These are phyloP conservation scores for Adiantum capillusveneris DNA, from an alignment of 75 land plant species.

Conservation along the genomic window DNA sequence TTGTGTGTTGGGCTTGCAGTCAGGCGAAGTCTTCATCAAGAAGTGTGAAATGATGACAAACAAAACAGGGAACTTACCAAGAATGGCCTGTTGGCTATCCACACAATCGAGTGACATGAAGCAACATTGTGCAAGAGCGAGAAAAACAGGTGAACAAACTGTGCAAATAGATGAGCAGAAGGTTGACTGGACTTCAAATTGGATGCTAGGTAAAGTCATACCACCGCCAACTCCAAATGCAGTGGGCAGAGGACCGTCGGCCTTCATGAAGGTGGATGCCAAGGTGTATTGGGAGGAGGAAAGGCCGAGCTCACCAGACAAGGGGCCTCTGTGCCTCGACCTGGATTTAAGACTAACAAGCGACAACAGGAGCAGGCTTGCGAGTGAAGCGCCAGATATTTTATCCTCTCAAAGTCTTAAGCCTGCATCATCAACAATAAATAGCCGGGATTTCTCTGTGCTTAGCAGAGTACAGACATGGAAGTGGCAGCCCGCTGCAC, in stretches of 20 bases:
- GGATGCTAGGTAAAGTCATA: neutral
- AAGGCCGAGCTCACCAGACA: neutral
- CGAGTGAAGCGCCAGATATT: neutral
- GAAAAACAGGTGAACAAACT: too few species aligned
- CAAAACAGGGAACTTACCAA: too few species aligned
- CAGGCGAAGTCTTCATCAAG: conserved; percentile 5
- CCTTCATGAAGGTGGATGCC: neutral
- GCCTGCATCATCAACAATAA: neutral
- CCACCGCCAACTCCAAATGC: neutral
- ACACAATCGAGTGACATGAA: neutral
- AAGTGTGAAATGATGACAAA: neutral
- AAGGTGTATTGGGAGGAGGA: neutral
- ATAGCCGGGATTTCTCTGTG: neutral
- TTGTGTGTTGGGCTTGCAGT: neutral
- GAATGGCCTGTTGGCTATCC: neutral
- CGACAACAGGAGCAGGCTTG: neutral
- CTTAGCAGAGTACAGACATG: neutral
- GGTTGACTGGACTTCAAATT: neutral
- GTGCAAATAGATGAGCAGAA: neutral
- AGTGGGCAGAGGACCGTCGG: neutral
- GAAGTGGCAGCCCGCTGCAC: neutral
- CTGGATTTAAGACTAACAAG: neutral
- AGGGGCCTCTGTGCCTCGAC: neutral
- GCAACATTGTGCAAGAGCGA: neutral
- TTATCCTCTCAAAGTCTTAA: neutral